Evolutionary conservation across 768 basidiomycete species (phyloP), one percentile per base, ranked within the genome.

Genomic region (Amanita pseudoporphyria): DNA sequence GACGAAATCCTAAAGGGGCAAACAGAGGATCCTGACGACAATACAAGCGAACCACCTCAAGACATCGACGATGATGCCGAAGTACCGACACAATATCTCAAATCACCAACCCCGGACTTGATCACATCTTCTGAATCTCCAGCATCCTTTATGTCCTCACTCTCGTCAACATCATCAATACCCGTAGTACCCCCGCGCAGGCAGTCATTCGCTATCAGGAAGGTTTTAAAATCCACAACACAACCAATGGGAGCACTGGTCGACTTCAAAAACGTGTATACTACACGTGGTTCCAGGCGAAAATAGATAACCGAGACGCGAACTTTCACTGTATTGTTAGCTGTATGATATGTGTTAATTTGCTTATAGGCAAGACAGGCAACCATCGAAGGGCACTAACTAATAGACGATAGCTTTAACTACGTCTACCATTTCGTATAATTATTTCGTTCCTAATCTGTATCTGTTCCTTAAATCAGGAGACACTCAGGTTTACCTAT

Each of bases 1-100:
- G 78, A 83, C 3, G 67, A 70, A 5, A 63, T 92, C 24, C 56
- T 93, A 41, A 67, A 70, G 37, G 16, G 5, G n/a, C 40, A 36
- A 36, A 12, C 16, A 32, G 49, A 18, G n/a, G 16, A n/a, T 18
- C 36, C 10, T 43, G 53, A 28, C 12, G 47, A 14, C 10, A 42
- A 33, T 13, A 28, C 36, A n/a, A 22, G 43, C 18, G 59, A 59
- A 32, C 49, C 55, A 6, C 61, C 64, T 22, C 53, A 42, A 24
- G 31, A 61, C 14, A 58, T 62, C 16, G 65, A 58, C 7, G 66
- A 64, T 4, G 60, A 63, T 2, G 60, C 4, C 50, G 53, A 56
- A 22, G 32, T 24, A 21, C 21, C 46, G 12, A 38, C 18, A 5
- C 49, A 48, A n/a, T 43, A 41, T n/a, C 45, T 46, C 19, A 33